A percentile compares a stretch with the other conserved stretches of the same genome.
These are phyloP conservation scores for Eleusine indica DNA, from an alignment of 176 grass and related monocot species.

Conservation along the genomic window DNA sequence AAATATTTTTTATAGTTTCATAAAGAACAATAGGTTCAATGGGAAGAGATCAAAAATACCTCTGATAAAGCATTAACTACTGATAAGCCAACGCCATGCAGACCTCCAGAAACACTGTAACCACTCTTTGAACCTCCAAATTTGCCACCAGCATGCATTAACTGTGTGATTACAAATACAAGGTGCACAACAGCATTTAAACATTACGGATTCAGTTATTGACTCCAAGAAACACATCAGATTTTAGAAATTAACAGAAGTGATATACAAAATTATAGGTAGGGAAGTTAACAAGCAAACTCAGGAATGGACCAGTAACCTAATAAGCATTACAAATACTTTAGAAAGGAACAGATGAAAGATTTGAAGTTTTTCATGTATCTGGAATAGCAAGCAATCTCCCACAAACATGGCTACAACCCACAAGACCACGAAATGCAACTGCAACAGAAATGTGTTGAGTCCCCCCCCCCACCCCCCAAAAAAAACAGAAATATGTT, in stretches of 20 bases:
- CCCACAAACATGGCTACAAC: not conserved
- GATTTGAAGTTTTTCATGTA: not conserved
- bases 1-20: not conserved
- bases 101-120: conserved; percentile 90
- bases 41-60: conserved; percentile 51
- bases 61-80: conserved; percentile 99
- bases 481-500: not conserved
- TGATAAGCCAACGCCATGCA: conserved; percentile 95
- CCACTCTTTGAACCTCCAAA: conserved; percentile 96
- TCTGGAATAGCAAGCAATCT: not conserved
- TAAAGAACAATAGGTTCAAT: not conserved
- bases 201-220: not conserved
- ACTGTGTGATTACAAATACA: conserved; percentile 54
- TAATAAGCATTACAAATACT: not conserved
- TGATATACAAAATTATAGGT: not conserved
- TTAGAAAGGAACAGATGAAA: not conserved
- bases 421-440: not conserved
- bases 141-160: conserved; percentile 96
- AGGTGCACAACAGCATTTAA: not conserved
- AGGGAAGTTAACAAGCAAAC: not conserved
- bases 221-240: not conserved
- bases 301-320: not conserved
- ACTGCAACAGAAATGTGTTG: not conserved
- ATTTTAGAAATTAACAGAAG: not conserved
- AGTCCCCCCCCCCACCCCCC: not conserved